Conservation (phyloP, 2,329 filamentous ascomycete species). For the Beauveria medogensis region DNA sequence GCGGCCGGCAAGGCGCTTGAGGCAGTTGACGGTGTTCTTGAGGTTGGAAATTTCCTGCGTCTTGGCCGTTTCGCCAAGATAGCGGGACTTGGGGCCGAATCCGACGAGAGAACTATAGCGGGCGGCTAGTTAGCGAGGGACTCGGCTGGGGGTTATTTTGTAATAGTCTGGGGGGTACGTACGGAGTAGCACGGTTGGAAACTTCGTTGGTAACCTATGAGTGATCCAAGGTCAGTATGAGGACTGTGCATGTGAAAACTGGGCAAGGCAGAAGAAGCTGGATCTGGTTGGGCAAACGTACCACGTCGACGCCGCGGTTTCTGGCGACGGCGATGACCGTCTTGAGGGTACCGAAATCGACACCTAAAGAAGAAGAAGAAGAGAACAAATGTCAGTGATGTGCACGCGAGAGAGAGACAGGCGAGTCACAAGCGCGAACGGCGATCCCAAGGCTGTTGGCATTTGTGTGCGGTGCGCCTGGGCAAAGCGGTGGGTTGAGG, state of each 20-base stretch:
- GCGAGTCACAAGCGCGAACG: not conserved
- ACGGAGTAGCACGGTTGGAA: slow-evolving; percentile 96
- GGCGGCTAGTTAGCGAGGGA: slow-evolving; percentile 9
- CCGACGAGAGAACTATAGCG: slow-evolving; percentile 75
- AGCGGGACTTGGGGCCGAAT: slow-evolving; percentile 89
- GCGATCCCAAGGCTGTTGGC: not conserved
- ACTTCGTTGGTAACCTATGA: slow-evolving; percentile 93
- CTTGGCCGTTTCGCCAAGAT: slow-evolving; percentile 91
- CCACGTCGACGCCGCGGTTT: slow-evolving; percentile 98
- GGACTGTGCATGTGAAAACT: not conserved
- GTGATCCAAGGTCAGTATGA: not conserved
- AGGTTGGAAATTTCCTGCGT: slow-evolving; percentile 99
- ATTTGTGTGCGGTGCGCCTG: not conserved
- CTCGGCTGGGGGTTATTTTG: not conserved
- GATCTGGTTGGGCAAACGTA: slow-evolving; percentile 46
- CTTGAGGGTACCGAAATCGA: slow-evolving; percentile 95
- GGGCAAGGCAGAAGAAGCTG: not conserved
- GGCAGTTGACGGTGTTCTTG: slow-evolving; percentile 91
- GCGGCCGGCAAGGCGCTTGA: slow-evolving; percentile 90
- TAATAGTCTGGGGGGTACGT: slow-evolving; percentile 38
- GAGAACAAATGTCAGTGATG: not conserved
- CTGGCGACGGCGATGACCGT: slow-evolving; percentile 95
- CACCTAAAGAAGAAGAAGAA: slow-evolving; percentile 42
- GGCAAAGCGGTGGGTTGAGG: slow-evolving; percentile 4
- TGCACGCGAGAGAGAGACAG: not conserved